phyloP scores from a whole-genome alignment of 257 asterid species.

The Ligustrum vulgare region DNA sequence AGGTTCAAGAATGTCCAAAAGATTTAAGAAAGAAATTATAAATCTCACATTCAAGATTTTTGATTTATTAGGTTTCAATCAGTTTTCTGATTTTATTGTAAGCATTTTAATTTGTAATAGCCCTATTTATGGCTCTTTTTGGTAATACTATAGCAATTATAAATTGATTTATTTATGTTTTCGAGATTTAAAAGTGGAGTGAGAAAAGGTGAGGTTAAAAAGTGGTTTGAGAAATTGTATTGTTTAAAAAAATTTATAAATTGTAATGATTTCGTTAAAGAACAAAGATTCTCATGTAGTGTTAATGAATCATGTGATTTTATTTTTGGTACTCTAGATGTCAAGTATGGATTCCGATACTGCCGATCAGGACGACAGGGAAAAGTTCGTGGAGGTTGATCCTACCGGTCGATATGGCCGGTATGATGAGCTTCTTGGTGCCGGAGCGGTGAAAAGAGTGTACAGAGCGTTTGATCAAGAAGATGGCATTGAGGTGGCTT shows the following conservation, averaged over 20 bases:
- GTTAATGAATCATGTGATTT: neutral
- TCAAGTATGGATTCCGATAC: conserved; percentile 32
- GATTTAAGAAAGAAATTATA: neutral
- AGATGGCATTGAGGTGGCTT: conserved; percentile 90
- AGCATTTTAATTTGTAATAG: neutral
- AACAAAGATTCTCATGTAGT: neutral
- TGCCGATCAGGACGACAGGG: conserved; percentile 52
- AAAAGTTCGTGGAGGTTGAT: conserved; percentile 69
- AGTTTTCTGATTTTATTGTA: neutral
- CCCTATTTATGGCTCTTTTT: neutral
- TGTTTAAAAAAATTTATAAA: too few relatives aligned
- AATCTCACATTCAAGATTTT: neutral
- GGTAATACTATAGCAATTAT: too few relatives aligned
- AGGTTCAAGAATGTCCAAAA: neutral
- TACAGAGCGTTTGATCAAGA: conserved; percentile 86
- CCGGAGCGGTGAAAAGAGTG: conserved; percentile 76
- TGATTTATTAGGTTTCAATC: too few relatives aligned
- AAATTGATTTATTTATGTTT: too few relatives aligned
- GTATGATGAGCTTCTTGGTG: conserved; percentile 68
- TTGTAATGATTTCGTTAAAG: too few relatives aligned
- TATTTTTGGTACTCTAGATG: conserved; percentile 20
- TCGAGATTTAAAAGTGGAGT: too few relatives aligned
- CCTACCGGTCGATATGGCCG: conserved; percentile 79
- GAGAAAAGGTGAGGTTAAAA: too few relatives aligned
- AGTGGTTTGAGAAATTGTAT: too few relatives aligned